Evolutionary conservation across 2,329 filamentous ascomycete species (phyloP).

Genomic region (Albifimbria verrucaria): DNA sequence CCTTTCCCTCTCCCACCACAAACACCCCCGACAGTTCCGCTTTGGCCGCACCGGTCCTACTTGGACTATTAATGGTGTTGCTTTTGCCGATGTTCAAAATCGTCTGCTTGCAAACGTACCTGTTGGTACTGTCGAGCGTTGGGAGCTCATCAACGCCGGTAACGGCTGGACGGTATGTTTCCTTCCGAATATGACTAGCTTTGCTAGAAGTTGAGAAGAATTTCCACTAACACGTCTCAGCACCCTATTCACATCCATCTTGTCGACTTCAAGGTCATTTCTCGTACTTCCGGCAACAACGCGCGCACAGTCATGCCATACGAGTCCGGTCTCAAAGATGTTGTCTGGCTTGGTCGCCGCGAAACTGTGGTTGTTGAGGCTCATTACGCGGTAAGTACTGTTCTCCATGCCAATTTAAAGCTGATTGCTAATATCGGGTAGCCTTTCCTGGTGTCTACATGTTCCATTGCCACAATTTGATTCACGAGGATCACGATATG

Average conservation of each 20-base stretch:
- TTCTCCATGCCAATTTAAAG: not conserved
- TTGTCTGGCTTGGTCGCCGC: conserved; percentile 49
- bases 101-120: conserved; percentile 46
- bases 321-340: conserved; percentile 55
- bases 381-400: conserved; percentile 32
- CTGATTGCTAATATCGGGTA: not conserved
- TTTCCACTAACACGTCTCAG: not conserved
- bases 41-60: conserved; percentile 38
- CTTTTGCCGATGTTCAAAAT: conserved; percentile 38
- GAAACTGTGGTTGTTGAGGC: conserved; percentile 50
- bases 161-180: conserved; percentile 38
- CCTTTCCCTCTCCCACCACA: conserved; percentile 31
- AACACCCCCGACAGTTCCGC: conserved; percentile 40
- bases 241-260: conserved; percentile 58
- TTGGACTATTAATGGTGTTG: conserved; percentile 50
- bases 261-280: conserved; percentile 50
- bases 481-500: conserved; percentile 44
- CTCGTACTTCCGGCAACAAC: conserved; percentile 38
- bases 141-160: conserved; percentile 46
- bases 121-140: conserved; percentile 44
- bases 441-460: conserved; percentile 51
- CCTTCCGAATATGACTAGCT: not conserved
- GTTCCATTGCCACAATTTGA: conserved; percentile 46
- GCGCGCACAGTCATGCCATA: conserved; percentile 39
- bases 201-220: not conserved